Evolutionary conservation across 441 rosid species (phyloP), one percentile per base, ranked within the genome.

Genomic region (Gossypium gossypioides): DNA sequence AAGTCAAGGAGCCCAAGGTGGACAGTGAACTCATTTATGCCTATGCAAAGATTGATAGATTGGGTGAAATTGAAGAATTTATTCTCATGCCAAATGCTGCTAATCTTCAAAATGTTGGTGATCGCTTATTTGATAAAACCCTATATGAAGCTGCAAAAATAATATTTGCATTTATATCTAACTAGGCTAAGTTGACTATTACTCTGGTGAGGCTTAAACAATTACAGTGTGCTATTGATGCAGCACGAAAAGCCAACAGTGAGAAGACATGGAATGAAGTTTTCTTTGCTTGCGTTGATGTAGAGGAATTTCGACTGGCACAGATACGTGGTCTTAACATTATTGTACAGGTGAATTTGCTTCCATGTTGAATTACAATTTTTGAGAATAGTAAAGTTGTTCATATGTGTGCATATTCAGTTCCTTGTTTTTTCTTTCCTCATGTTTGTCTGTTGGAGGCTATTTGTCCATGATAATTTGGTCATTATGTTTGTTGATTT

Each of bases 241-340:
- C 99, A 34, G 98, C 97, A 73, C 83, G 99, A 69, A 95, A 95
- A 81, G 99, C 98, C 25, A 95, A 95, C 82, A 95, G 99, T 78
- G 92, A 93, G 18, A 95, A 95, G 84, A 95, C 98, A 60, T 95
- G 98, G 99, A 95, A 92, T 73, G 9, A 34, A 8, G 40, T 34
- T 34, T 34, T 8, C 40, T 34, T 34, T 34, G 8, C 9, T 34
- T 6, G 8, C 40, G 1, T 1, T 6, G 40, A 34, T 34, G 40
- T 2, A 6, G 40, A 6, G 2, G 40, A 34, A 34, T 34, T 34
- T 0, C 0, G 2, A 34, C 40, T 6, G 9, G 2, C 2, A 34
- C 40, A 34, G 8, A 92, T 95, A 59, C 89, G 97, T 79, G 99
- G 98, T 64, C 92, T 91, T 42, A 95, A 95, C 83, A 85, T 95